Evolutionary conservation across 139 green algal species (phyloP).

Genomic region (Tetradesmus obliquus): DNA sequence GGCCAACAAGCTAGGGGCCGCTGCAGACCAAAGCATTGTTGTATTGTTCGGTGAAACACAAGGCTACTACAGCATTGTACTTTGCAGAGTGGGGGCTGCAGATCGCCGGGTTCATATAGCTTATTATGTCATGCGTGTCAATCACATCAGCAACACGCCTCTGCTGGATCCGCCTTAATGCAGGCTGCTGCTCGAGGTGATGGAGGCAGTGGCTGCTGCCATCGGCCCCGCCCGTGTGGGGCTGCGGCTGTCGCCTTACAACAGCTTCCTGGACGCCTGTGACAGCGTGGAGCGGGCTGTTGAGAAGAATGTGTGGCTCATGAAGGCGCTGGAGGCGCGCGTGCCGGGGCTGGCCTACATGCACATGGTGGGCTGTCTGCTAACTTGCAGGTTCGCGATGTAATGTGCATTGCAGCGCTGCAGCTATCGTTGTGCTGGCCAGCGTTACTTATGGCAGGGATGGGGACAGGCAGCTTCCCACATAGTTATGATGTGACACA

Average conservation of each 20-base stretch:
- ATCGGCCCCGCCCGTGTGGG: constrained; percentile 73
- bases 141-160: too few relatives aligned
- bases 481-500: too few relatives aligned
- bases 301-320: constrained; percentile 68
- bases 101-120: too few relatives aligned
- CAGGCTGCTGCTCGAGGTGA: constrained; percentile 67
- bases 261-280: constrained; percentile 54
- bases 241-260: constrained; percentile 75
- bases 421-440: too few relatives aligned
- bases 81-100: too few relatives aligned
- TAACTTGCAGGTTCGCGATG: background rate
- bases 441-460: too few relatives aligned
- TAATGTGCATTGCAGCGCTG: background rate
- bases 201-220: constrained; percentile 61
- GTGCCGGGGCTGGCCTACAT: constrained; percentile 73
- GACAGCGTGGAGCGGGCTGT: constrained; percentile 49
- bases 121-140: too few relatives aligned
- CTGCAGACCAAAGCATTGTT: background rate
- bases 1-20: background rate
- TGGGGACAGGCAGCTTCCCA: too few relatives aligned
- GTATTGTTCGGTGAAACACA: too few relatives aligned
- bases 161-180: too few relatives aligned
- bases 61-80: too few relatives aligned
- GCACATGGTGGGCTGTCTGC: constrained; percentile 68
- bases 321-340: constrained; percentile 75